Percentiles rank a stretch among this genome's conserved stretches.
Evolutionary conservation across 805 yeast genomes (phyloP).

Genomic region (Clavispora carvajalis): DNA sequence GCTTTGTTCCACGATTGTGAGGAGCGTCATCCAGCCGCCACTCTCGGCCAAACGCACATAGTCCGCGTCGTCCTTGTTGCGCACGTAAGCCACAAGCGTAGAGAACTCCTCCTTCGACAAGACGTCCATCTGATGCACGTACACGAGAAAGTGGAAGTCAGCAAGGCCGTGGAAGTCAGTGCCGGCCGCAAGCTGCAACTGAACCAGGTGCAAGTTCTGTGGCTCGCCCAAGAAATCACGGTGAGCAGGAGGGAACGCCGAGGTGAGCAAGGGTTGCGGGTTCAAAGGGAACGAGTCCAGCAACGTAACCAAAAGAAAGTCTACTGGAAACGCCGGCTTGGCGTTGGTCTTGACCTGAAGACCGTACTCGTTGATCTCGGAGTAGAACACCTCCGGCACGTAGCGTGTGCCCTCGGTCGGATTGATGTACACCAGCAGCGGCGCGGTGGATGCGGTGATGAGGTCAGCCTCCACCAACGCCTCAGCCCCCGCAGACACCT

Average conservation of each 20-base stretch:
- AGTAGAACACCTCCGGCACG: slow-evolving; percentile 91
- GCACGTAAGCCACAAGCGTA: slow-evolving; percentile 45
- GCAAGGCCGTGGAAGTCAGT: slow-evolving; percentile 32
- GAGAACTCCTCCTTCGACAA: slow-evolving; percentile 51
- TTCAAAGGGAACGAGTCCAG: slow-evolving; percentile 88
- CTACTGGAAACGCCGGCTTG: slow-evolving; percentile 26
- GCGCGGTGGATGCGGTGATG: slow-evolving; percentile 83
- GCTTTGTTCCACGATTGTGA: slow-evolving; percentile 44
- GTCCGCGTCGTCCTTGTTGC: slow-evolving; percentile 36
- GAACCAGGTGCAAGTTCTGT: slow-evolving; percentile 58
- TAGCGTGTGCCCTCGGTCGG: slow-evolving; percentile 69
- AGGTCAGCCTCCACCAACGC: slow-evolving; percentile 83
- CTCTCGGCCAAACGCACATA: slow-evolving; percentile 50
- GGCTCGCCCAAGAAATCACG: slow-evolving; percentile 69
- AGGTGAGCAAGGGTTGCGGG: slow-evolving; percentile 47
- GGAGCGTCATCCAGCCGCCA: slow-evolving; percentile 80
- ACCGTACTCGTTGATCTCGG: slow-evolving; percentile 81
- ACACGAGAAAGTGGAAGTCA: slow-evolving; percentile 76
- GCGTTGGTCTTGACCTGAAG: slow-evolving; percentile 74
- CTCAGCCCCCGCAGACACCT: slow-evolving; percentile 83
- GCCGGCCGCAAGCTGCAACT: slow-evolving; percentile 42
- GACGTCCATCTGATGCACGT: slow-evolving; percentile 52
- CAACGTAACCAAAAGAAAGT: slow-evolving; percentile 64
- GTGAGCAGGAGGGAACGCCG: slow-evolving; percentile 70
- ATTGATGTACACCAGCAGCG: slow-evolving; percentile 77